Percentiles rank a stretch among this genome's conserved stretches.
Evolutionary conservation across 371 early-diverging fungal species (phyloP).

Genomic region (Umbelopsis sp.): DNA sequence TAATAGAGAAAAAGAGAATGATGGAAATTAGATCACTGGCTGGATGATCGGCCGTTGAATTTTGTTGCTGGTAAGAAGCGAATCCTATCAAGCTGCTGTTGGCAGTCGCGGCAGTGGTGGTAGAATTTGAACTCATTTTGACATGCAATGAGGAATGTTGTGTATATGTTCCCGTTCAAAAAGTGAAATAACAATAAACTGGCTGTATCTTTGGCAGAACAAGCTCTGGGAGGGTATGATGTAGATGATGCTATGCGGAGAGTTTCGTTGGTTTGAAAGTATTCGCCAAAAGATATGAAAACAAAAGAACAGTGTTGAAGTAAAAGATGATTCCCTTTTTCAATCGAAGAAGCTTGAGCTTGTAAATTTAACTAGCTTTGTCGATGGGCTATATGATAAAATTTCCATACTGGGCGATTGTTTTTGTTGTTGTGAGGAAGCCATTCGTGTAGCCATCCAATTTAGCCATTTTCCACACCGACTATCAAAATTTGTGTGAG

Average conservation of each 20-base stretch:
- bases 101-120: not conserved
- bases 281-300: no score
- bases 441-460: no score
- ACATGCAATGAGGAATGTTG: not conserved
- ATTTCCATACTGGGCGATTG: constrained; percentile 17
- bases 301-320: no score
- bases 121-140: not conserved
- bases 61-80: constrained; percentile 52
- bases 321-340: not conserved
- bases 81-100: constrained; percentile 39
- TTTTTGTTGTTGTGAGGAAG: not conserved
- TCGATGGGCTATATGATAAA: not conserved
- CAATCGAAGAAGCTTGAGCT: constrained; percentile 2
- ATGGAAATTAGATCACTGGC: constrained; percentile 45
- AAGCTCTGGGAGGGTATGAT: no score
- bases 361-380: constrained; percentile 11
- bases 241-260: not conserved
- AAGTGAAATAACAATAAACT: no score
- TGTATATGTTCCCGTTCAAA: constrained; percentile 7
- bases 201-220: no score
- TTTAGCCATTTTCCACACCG: no score
- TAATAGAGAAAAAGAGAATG: constrained; percentile 46
- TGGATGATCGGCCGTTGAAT: constrained; percentile 24
- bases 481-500: no score
- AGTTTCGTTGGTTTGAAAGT: not conserved